Conservation (phyloP, 2,329 filamentous ascomycete genomes). For the Clarireedia hainanense region DNA sequence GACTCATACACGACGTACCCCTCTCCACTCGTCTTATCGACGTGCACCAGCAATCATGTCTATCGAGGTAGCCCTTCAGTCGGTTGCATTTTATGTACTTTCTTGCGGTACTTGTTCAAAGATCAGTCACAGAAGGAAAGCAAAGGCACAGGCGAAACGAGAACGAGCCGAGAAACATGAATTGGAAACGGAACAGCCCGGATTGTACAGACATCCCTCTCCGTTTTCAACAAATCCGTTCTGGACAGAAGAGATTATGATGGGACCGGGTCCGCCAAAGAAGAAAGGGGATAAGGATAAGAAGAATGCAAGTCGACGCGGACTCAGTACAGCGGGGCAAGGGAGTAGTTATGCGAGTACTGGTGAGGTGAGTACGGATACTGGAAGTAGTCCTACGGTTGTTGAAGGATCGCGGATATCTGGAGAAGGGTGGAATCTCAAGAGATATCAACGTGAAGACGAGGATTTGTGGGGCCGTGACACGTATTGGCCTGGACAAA, state of each 20-base stretch:
- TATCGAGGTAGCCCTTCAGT: conserved; percentile 58
- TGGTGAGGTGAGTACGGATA: conserved; percentile 29
- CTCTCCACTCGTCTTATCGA: not conserved
- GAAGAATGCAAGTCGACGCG: conserved; percentile 52
- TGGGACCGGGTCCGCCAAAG: conserved; percentile 69
- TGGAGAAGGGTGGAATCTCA: conserved; percentile 63
- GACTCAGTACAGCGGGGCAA: conserved; percentile 49
- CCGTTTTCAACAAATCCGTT: conserved; percentile 83
- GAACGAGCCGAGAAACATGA: conserved; percentile 58
- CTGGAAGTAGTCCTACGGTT: conserved; percentile 37
- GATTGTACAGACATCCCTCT: conserved; percentile 68
- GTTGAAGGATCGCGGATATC: conserved; percentile 37
- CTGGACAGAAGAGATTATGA: conserved; percentile 78
- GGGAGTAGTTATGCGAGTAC: conserved; percentile 42
- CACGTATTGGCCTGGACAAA: conserved; percentile 39
- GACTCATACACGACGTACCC: not conserved
- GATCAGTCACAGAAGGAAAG: conserved; percentile 59
- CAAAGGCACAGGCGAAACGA: conserved; percentile 61
- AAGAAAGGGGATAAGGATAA: conserved; percentile 42
- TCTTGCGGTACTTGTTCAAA: conserved; percentile 74
- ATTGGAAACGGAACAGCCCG: conserved; percentile 61
- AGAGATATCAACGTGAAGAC: conserved; percentile 78
- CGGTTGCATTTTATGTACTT: conserved; percentile 68
- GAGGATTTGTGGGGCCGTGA: conserved; percentile 77
- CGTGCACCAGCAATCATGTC: conserved; percentile 34